Evolutionary conservation across 805 yeast species (phyloP).

Genomic region (Aciculoconidium aculeatum): DNA sequence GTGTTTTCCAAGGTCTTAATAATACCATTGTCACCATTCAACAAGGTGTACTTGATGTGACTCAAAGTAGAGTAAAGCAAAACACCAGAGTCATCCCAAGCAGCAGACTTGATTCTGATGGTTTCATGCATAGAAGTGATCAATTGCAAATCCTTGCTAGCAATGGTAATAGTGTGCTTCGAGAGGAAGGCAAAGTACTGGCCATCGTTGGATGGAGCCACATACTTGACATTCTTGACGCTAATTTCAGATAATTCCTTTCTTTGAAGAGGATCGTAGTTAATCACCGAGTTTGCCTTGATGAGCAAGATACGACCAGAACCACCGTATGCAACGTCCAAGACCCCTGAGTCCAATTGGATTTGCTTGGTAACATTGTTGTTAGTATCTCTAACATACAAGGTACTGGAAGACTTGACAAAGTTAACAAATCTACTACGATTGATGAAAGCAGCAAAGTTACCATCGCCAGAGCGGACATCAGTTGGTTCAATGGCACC

Average conservation of each 20-base stretch:
- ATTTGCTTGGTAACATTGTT: slow-evolving; percentile 79
- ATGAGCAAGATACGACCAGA: slow-evolving; percentile 80
- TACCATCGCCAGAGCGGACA: slow-evolving; percentile 72
- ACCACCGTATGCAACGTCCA: slow-evolving; percentile 69
- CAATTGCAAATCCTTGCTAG: slow-evolving; percentile 68
- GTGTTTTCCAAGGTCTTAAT: slow-evolving; percentile 89
- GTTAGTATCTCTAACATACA: slow-evolving; percentile 78
- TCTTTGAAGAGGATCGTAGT: slow-evolving; percentile 91
- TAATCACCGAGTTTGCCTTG: slow-evolving; percentile 65
- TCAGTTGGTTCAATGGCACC: slow-evolving; percentile 94
- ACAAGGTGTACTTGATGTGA: slow-evolving; percentile 87
- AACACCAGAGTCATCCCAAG: slow-evolving; percentile 95
- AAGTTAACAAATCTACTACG: slow-evolving; percentile 91
- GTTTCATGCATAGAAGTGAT: slow-evolving; percentile 91
- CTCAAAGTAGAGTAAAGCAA: slow-evolving; percentile 89
- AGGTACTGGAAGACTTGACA: slow-evolving; percentile 53
- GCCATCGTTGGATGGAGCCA: slow-evolving; percentile 83
- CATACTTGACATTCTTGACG: slow-evolving; percentile 80
- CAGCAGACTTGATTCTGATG: slow-evolving; percentile 91
- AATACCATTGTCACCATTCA: slow-evolving; percentile 94
- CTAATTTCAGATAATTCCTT: slow-evolving; percentile 64
- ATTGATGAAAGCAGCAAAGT: slow-evolving; percentile 84
- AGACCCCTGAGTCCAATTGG: slow-evolving; percentile 59
- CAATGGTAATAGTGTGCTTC: slow-evolving; percentile 89
- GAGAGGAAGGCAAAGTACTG: slow-evolving; percentile 81